Percentiles rank a stretch among this genome's conserved stretches.
phyloP scores from a whole-genome alignment of 129 eudicot species.

The Glebionis coronaria region DNA sequence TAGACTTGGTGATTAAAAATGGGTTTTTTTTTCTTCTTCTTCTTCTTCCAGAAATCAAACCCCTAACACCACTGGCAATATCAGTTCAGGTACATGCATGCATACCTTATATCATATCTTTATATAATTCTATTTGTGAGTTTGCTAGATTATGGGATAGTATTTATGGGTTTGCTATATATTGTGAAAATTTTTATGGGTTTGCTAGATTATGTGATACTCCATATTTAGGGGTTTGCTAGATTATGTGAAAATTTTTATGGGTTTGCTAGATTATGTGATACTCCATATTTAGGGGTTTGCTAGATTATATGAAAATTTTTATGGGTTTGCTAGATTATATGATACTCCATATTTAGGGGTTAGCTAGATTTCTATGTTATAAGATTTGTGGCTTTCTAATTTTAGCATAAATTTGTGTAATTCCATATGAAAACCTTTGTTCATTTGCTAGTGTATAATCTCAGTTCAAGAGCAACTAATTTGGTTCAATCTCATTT shows the following conservation, averaged over 20 bases:
- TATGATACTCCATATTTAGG: too few species aligned
- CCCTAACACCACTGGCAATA: constrained; percentile 37
- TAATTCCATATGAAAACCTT: background rate
- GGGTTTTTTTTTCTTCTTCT: constrained; percentile 43
- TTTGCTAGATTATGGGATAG: background rate
- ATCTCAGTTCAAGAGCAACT: constrained; percentile 16
- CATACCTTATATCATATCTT: background rate
- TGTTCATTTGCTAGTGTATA: background rate
- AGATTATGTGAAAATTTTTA: background rate
- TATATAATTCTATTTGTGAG: background rate
- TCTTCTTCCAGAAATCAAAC: constrained; percentile 33
- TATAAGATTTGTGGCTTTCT: background rate
- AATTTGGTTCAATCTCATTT: background rate
- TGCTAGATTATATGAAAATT: background rate
- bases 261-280: too few species aligned
- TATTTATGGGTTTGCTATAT: background rate
- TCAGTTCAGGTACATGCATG: constrained; percentile 39
- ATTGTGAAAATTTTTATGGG: background rate
- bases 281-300: too few species aligned
- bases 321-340: too few species aligned
- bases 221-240: too few species aligned
- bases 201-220: too few species aligned
- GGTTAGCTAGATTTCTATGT: too few species aligned
- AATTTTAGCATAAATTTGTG: background rate
- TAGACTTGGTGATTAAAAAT: constrained; percentile 7